Percentiles rank a stretch among this genome's conserved stretches.
Evolutionary conservation across 768 basidiomycete species (phyloP).

Genomic region (Xanthoconium stramineum): DNA sequence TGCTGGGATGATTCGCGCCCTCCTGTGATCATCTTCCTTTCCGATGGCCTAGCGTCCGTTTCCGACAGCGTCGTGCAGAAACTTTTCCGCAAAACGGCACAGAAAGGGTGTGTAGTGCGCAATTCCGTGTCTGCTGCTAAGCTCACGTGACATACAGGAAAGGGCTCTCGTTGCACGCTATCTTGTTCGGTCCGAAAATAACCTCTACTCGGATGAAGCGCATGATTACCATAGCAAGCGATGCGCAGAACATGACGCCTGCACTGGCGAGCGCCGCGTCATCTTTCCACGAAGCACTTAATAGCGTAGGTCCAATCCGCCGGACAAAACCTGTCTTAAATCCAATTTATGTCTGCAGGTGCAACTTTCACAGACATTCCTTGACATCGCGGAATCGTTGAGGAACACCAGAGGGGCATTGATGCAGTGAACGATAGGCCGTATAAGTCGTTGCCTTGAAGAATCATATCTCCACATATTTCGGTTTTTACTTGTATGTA

Average conservation of each 20-base stretch:
- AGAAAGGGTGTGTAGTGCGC: conserved; percentile 37
- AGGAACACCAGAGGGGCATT: conserved; percentile 50
- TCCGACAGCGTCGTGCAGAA: conserved; percentile 32
- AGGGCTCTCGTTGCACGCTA: conserved; percentile 55
- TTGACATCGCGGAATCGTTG: conserved; percentile 54
- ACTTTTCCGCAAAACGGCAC: conserved; percentile 36
- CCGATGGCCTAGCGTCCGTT: conserved; percentile 48
- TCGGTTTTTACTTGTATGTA: background rate
- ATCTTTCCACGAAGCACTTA: conserved; percentile 47
- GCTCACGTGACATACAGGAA: conserved; percentile 33
- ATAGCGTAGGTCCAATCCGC: conserved; percentile 37
- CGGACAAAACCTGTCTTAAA: background rate
- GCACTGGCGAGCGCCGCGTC: conserved; percentile 34
- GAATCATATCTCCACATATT: background rate
- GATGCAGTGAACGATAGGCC: conserved; percentile 25
- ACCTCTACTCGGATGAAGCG: conserved; percentile 30
- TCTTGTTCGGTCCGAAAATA: conserved; percentile 46
- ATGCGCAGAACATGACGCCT: conserved; percentile 39
- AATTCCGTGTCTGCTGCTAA: background rate
- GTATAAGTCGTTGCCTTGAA: no score
- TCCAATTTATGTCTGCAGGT: conserved; percentile 33
- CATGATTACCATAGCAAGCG: conserved; percentile 49
- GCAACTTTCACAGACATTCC: conserved; percentile 50
- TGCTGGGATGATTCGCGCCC: conserved; percentile 45
- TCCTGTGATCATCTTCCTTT: conserved; percentile 55